Evolutionary conservation across 2,329 filamentous ascomycete genomes (phyloP), one percentile per base, ranked within the genome.

Genomic region (Fusarium tupiense): DNA sequence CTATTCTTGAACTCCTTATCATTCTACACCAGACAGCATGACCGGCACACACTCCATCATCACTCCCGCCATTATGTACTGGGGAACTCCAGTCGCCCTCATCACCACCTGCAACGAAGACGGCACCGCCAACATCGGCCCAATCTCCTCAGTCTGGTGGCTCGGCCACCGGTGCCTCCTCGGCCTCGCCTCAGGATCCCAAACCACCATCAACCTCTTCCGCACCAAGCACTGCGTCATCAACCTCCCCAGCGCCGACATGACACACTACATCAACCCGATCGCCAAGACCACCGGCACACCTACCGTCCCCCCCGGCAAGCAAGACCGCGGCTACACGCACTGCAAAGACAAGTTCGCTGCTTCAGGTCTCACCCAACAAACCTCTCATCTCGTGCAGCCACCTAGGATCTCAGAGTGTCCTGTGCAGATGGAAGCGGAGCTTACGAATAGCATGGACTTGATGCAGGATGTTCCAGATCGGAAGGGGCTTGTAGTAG

Each of bases 311-410:
- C 52, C 52, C 1, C 35, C 24, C 3, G 35, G 52, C 4, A 56
- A 56, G 10, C 40, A 29, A 8, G 7, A 40, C 24, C 35, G 52
- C 3, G 52, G 52, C 14, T 56, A 56, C 24, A 56, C 16, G 0
- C 52, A 56, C 9, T 56, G 52, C 35, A 56, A 41, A 13, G 20
- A 41, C 20, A 56, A 56, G 20, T 56, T 56, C 20, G 6, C 14
- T 0, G 24, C 16, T n/a, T 56, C 52, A 10, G 52, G 35, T 10
- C 24, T 56, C 12, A 56, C 35, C 5, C 35, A 41, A 2, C 2
- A 40, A 4, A 0, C 5, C 0, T 56, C 52, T 29, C 20, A 56
- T 40, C 35, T 56, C 0, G 52, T 56, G 11, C 24, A 29, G 2
- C 24, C 35, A 14, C 52, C 52, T 0, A 22, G 52, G 2, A 56